Percentiles rank a stretch among this genome's conserved stretches.
Evolutionary conservation across 805 yeast genomes (phyloP).

Genomic region (Candida takata): DNA sequence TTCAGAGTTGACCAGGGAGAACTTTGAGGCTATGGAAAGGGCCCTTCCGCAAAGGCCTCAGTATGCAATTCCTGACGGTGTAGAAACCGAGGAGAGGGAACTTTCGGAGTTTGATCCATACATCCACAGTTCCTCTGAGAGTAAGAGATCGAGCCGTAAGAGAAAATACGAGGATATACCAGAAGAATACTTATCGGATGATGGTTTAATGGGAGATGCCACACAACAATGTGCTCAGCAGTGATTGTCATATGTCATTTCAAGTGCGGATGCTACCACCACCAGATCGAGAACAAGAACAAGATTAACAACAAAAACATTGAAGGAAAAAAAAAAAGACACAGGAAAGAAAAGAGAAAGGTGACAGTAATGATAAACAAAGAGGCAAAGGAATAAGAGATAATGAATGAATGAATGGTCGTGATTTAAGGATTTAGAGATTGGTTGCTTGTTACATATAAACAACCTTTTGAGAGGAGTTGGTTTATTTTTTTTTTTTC

Average conservation of each 20-base stretch:
- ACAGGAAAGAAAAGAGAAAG: neutral
- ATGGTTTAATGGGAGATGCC: neutral
- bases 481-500: no score
- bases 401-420: no score
- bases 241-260: no score
- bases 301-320: no score
- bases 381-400: no score
- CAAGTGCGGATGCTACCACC: no score
- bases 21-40: constrained; percentile 58
- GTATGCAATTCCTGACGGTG: constrained; percentile 56
- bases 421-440: no score
- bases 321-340: neutral
- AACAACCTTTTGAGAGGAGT: no score
- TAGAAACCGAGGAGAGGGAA: constrained; percentile 46
- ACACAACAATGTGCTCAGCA: neutral
- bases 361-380: no score
- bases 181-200: neutral
- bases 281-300: no score
- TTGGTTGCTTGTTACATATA: no score
- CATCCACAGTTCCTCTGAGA: constrained; percentile 1
- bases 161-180: neutral
- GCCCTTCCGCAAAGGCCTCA: constrained; percentile 71
- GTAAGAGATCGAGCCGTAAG: neutral
- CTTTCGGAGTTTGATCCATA: constrained; percentile 11
- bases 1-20: constrained; percentile 62